Base-by-base conservation (phyloP, 2,329 filamentous ascomycete genomes). In the Aureobasidium pullulans region DNA sequence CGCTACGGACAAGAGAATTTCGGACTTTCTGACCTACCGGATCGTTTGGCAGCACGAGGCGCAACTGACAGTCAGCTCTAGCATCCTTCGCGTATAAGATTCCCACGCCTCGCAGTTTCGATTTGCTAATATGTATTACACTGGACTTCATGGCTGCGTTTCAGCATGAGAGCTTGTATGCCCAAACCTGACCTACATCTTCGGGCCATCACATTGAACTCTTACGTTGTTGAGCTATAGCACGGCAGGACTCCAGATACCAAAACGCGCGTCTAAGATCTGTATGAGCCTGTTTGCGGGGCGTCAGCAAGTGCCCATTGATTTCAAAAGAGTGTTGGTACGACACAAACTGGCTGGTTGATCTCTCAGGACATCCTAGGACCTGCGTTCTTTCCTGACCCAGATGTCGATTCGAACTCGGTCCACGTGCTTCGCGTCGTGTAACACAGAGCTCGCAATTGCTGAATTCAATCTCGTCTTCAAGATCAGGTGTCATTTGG, bases 101-200 rank as follows among this genome's bases (percentile, higher is more conserved):
- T 37, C 19, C 15, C 50, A 34, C 28, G 29, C 13, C 50, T 43
- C 28, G 23, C 16, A 6, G 29, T 43, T 34, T 53, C 10, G 3
- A 15, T 52, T 53, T 53, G 37, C 50, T 53, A 53, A 53, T 34
- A 8, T 53, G 50, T 53, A 53, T 15, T n/a, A 53, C 50, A 42
- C 28, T 53, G 36, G 19, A 23, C 50, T 23, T 53, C 37, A 43
- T 32, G 37, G 36, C n/a, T 43, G 50, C 19, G 50, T 53, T 53
- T 43, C 50, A 53, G 11, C 9, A 42, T 23, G 50, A 10, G 6
- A 42, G 19, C 11, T 43, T 43, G 32, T 43, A 39, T 43, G n/a
- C 28, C 28, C 50, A 15, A 32, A 29, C 4, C 36, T 15, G 28
- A 29, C 39, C 11, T 43, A 6, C 13, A 16, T 29, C 7, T 13